phyloP scores from a whole-genome alignment of 2,329 filamentous ascomycete genomes.

The Cordyceps cicadae region DNA sequence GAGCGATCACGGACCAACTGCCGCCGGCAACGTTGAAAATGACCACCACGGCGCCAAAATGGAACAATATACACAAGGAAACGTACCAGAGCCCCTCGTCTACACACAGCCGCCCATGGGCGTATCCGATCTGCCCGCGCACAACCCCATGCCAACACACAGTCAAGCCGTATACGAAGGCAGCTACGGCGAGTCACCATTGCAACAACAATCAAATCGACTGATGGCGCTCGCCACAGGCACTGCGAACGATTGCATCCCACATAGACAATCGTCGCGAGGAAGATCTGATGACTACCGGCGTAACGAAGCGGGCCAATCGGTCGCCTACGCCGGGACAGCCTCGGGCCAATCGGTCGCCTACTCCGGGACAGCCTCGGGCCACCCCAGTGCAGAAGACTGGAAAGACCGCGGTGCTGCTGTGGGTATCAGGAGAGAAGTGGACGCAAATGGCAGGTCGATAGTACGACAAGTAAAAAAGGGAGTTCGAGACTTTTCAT shows the following conservation, averaged over 20 bases:
- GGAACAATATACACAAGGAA: not conserved
- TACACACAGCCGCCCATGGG: not conserved
- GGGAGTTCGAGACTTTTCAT: slow-evolving; percentile 92
- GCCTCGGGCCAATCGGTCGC: slow-evolving; percentile 18
- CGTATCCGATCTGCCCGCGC: not conserved
- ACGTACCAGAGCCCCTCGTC: not conserved
- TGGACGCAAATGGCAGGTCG: slow-evolving; percentile 76
- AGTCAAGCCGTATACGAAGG: slow-evolving; percentile 5
- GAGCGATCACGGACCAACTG: not conserved
- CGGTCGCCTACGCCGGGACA: not conserved
- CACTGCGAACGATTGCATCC: slow-evolving; percentile 37
- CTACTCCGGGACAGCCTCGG: slow-evolving; percentile 17
- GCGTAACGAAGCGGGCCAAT: not conserved
- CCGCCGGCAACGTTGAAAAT: not conserved
- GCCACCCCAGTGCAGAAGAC: slow-evolving; percentile 50
- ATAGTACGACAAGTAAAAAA: slow-evolving; percentile 85
- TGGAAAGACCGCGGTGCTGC: slow-evolving; percentile 97
- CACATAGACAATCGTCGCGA: slow-evolving; percentile 29
- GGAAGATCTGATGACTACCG: not conserved
- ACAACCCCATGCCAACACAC: not conserved
- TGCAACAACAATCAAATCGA: slow-evolving; percentile 8
- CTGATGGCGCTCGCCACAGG: not conserved
- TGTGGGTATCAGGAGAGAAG: slow-evolving; percentile 69
- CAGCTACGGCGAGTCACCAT: slow-evolving; percentile 13
- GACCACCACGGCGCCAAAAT: not conserved